These are phyloP conservation scores for Diaporthe sp. DNA, from an alignment of 2,329 filamentous ascomycete species.

Conservation along the genomic window DNA sequence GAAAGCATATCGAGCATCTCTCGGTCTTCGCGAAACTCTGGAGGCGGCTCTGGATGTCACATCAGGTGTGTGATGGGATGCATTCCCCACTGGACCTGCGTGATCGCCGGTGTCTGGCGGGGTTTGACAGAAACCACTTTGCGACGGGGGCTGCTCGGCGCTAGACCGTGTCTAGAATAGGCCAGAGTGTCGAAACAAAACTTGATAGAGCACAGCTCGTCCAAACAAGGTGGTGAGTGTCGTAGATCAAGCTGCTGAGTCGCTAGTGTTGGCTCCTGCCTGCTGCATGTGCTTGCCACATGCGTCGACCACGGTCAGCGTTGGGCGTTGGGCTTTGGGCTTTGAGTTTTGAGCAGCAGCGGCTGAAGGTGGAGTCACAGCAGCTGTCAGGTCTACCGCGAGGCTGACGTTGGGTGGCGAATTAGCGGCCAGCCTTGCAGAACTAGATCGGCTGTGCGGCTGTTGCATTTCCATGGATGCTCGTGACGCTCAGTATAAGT, in stretches of 20 bases:
- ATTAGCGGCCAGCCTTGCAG: slow-evolving; percentile 6
- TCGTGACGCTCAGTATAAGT: background rate
- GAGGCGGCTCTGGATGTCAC: background rate
- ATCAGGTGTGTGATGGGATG: slow-evolving; percentile 15
- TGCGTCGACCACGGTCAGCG: background rate
- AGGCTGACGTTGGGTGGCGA: background rate
- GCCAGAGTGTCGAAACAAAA: slow-evolving; percentile 21
- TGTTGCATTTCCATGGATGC: background rate
- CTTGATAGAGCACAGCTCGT: slow-evolving; percentile 1
- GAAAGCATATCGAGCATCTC: background rate
- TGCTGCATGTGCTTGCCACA: background rate
- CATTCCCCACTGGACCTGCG: slow-evolving; percentile 26
- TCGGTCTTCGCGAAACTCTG: slow-evolving; percentile 7
- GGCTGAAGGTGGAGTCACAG: background rate
- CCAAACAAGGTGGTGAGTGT: background rate
- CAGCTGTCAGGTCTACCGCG: background rate
- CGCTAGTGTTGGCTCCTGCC: background rate
- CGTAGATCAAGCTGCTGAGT: background rate
- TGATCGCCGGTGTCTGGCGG: slow-evolving; percentile 25
- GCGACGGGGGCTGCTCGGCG: slow-evolving; percentile 26
- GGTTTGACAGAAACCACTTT: slow-evolving; percentile 27
- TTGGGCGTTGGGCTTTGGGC: background rate
- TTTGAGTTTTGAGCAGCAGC: background rate
- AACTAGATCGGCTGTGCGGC: background rate
- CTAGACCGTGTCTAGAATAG: slow-evolving; percentile 9